phyloP scores from a whole-genome alignment of 306 rosid species.

The Acacia melanoxylon region DNA sequence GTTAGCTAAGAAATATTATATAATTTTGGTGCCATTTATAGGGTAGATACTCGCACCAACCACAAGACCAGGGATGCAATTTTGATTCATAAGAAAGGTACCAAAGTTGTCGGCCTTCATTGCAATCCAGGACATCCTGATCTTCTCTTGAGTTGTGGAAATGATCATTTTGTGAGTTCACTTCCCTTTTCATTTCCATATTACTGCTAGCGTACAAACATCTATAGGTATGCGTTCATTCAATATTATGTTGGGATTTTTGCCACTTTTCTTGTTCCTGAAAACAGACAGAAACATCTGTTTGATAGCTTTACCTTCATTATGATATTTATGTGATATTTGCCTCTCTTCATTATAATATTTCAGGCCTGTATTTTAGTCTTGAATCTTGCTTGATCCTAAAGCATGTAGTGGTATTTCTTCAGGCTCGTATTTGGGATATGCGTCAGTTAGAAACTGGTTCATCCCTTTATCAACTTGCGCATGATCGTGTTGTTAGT shows the following conservation, averaged over 20 bases:
- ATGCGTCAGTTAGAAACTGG: conserved; percentile 69
- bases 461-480: conserved; percentile 58
- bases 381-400: neutral
- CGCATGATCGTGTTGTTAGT: conserved; percentile 85
- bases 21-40: conserved; percentile 32
- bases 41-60: conserved; percentile 82
- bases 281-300: neutral
- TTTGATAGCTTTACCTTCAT: conserved; percentile 5
- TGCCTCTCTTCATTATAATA: neutral
- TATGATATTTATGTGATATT: neutral
- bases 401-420: conserved; percentile 18
- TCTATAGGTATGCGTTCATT: neutral
- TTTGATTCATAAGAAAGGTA: conserved; percentile 90
- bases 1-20: neutral
- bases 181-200: neutral
- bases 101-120: conserved; percentile 88
- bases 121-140: conserved; percentile 95
- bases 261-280: neutral
- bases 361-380: neutral
- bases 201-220: neutral
- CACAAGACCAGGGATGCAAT: conserved; percentile 56
- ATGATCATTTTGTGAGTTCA: conserved; percentile 87
- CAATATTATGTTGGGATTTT: neutral
- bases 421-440: conserved; percentile 97
- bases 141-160: conserved; percentile 87